Evolutionary conservation across 441 rosid species (phyloP), one percentile per base, ranked within the genome.

Genomic region (Erodium moschatum): DNA sequence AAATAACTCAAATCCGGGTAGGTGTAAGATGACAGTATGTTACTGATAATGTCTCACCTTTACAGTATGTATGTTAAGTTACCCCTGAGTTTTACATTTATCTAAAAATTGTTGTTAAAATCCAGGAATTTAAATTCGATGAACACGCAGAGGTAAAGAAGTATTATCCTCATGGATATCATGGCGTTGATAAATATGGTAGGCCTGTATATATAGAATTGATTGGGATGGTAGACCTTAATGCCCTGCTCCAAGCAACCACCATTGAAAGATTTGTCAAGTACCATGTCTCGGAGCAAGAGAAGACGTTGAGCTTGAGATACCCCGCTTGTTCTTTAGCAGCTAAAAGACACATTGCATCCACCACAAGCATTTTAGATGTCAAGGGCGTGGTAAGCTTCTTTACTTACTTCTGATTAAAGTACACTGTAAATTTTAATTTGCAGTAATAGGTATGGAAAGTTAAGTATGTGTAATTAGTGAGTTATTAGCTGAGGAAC

Each of bases 171-270:
- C 88, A 24, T 24, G 27, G 27, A 24, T 24, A 24, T 24, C 27
- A 24, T 24, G 27, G 27, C 27, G 27, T 24, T 0, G 92, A 87
- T 76, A 83, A 75, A 77, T 33, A 9, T 69, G 92, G 89, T 50
- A 81, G 92, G 69, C 87, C 87, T 0, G 16, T 87, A 67, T 85
- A 87, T 66, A 80, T 87, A 11, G 92, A 85, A 70, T 79, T 85
- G 72, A 67, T 83, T 21, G 92, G 92, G 16, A 78, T 80, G 87
- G 74, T 81, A 74, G 88, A 85, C 60, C 74, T 84, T 40, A 75
- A 80, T 75, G 74, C 73, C 38, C 74, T 85, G 56, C 64, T 82
- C 16, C 81, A 77, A 77, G 81, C 62, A 67, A 85, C 84, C 13
- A 76, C 74, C 15, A 21, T 78, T 5, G 88, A 84, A 38, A 80